phyloP scores from a whole-genome alignment of 768 basidiomycete species.

The Rhodotorula toruloides region DNA sequence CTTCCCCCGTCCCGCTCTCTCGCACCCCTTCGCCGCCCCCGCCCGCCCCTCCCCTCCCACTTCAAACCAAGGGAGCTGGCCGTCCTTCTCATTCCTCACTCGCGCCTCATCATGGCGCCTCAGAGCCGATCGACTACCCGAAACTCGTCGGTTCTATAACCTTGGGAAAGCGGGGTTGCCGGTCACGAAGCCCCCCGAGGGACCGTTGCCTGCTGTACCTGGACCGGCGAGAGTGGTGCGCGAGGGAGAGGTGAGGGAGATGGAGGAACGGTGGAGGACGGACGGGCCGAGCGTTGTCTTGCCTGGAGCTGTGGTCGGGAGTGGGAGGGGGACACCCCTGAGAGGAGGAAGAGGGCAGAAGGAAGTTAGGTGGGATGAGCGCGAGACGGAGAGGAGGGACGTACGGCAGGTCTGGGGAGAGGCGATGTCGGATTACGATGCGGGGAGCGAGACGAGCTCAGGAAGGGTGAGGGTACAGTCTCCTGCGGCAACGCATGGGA shows the following conservation, averaged over 20 bases:
- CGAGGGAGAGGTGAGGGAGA: constrained; percentile 5
- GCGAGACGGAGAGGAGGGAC: no score
- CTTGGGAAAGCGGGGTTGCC: neutral
- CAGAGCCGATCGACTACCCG: constrained; percentile 12
- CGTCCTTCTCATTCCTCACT: neutral
- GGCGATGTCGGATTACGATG: neutral
- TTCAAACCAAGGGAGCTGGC: no score
- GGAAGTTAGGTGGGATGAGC: no score
- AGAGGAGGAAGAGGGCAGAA: neutral
- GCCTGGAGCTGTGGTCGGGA: neutral
- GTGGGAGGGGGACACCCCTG: neutral
- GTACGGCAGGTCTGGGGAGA: constrained; percentile 4
- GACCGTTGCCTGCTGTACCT: constrained; percentile 12
- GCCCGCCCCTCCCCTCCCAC: neutral
- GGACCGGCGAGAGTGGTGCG: no score
- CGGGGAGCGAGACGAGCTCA: neutral
- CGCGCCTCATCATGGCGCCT: constrained; percentile 24
- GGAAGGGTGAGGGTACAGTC: neutral
- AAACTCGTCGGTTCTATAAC: constrained; percentile 18
- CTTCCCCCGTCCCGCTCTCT: no score
- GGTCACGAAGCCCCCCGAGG: constrained; percentile 2
- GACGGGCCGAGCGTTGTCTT: neutral
- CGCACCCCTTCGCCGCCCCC: neutral
- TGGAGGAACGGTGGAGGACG: constrained; percentile 26
- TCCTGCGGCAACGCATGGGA: neutral